Evolutionary conservation across 306 rosid genomes (phyloP).

Genomic region (Medicago arabica): DNA sequence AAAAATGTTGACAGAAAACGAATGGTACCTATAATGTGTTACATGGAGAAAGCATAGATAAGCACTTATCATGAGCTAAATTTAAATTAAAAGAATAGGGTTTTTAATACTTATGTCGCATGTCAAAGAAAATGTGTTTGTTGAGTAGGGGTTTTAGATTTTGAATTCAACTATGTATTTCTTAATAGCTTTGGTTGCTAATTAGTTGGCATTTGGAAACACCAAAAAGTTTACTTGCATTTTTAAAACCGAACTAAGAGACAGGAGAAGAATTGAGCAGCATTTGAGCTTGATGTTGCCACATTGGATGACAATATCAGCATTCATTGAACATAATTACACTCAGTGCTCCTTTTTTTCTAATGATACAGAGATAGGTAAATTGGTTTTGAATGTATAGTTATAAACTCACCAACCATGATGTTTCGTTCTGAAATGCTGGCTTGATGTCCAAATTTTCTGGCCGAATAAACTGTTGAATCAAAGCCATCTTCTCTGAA

Average conservation of each 20-base stretch:
- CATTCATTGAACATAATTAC: not conserved
- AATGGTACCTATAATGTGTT: conserved; percentile 14
- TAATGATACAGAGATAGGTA: not conserved
- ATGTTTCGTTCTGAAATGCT: conserved; percentile 85
- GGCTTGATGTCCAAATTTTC: conserved; percentile 92
- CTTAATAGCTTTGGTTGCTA: not conserved
- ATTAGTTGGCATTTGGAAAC: not conserved
- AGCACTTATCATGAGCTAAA: conserved; percentile 26
- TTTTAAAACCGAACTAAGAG: conserved; percentile 14
- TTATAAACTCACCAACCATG: conserved; percentile 89
- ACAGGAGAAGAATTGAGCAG: not conserved
- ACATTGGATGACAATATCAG: not conserved
- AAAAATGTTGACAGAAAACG: conserved; percentile 18
- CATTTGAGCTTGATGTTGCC: conserved; percentile 35
- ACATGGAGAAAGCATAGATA: not conserved
- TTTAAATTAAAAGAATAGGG: conserved; percentile 19
- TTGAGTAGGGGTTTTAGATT: conserved; percentile 16
- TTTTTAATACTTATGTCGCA: not conserved
- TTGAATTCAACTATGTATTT: conserved; percentile 20
- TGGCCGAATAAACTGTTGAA: conserved; percentile 92
- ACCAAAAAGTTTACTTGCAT: not conserved
- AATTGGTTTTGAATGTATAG: conserved; percentile 20
- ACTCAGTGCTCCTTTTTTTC: conserved; percentile 7
- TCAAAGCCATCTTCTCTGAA: conserved; percentile 81
- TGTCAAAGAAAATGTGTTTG: conserved; percentile 23